Evolutionary conservation across 805 yeast genomes (phyloP).

Genomic region (Candida silvicultrix): DNA sequence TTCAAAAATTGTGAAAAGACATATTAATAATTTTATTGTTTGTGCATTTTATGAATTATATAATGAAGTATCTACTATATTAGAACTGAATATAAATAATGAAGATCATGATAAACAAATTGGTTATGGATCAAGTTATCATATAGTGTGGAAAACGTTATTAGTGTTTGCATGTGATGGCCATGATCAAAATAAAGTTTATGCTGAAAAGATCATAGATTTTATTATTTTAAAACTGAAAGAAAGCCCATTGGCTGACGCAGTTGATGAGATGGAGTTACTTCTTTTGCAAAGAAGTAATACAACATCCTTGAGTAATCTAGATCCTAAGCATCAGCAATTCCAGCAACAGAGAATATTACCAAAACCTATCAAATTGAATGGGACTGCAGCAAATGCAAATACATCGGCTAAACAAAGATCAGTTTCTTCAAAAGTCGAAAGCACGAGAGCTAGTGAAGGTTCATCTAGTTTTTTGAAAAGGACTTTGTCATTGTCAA

Average conservation of each 20-base stretch:
- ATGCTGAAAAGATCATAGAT: constrained; percentile 73
- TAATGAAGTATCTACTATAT: constrained; percentile 48
- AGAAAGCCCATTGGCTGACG: constrained; percentile 51
- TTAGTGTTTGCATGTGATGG: constrained; percentile 84
- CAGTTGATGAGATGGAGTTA: constrained; percentile 61
- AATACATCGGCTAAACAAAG: constrained; percentile 5
- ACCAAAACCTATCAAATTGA: constrained; percentile 26
- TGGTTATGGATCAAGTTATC: constrained; percentile 81
- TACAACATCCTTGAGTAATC: constrained; percentile 7
- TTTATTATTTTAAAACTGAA: constrained; percentile 54
- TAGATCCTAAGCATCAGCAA: constrained; percentile 17
- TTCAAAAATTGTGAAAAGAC: constrained; percentile 64
- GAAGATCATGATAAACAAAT: constrained; percentile 64
- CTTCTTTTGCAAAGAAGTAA: constrained; percentile 46
- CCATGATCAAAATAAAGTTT: constrained; percentile 66
- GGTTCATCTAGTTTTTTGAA: constrained; percentile 11
- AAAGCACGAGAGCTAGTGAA: constrained; percentile 2
- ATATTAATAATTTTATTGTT: constrained; percentile 70
- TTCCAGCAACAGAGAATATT: constrained; percentile 28
- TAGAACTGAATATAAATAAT: constrained; percentile 45
- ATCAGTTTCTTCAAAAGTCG: constrained; percentile 12
- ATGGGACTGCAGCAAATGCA: constrained; percentile 25
- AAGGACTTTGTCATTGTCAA: constrained; percentile 23
- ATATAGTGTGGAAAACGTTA: constrained; percentile 83
- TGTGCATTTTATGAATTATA: constrained; percentile 82